Evolutionary conservation across 1,284 basidiomycete genomes (phyloP), one percentile per base, ranked within the genome.

Genomic region (Leccinum fuscescens): DNA sequence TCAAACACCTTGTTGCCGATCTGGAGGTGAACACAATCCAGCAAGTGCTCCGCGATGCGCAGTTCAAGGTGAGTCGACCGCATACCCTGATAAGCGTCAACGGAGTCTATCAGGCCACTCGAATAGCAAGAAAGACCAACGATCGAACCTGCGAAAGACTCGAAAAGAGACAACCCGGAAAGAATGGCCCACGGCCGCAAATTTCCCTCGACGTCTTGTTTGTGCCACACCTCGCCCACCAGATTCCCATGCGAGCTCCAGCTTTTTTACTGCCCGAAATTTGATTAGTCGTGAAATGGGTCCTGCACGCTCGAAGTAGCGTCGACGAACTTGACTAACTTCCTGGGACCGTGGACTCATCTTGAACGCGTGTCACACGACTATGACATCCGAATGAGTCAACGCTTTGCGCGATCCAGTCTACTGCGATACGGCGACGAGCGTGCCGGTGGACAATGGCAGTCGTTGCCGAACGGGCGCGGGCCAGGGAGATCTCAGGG

Each of bases 221-320:
- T 82, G 51, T 89, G 78, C 84, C 86, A 88, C 42, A 93, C 79
- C 93, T 64, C 84, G 83, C 1, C 83, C 84, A 50, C 82, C 86
- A 54, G 80, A 74, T 29, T 90, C 80, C 93, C 93, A 95, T 48
- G 88, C 89, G 20, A 95, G 79, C 68, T 87, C 83, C 48, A 94
- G 75, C 17, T 76, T 74, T 57, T 82, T 78, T 15, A 91, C 92
- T 46, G 78, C 75, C 24, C 69, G 71, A 27, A 27, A 27, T 27
- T 27, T 27, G 27, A 27, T 27, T 27, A 27, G 27, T 27, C 27
- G 27, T 27, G 27, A 27, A 27, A 27, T 27, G 27, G 27, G 27
- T 27, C 27, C 27, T 27, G 27, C 27, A 27, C 27, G 27, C 27
- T 27, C 27, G 27, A 27, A 27, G 27, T 27, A 27, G 27, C 27